Base-by-base conservation (phyloP, 2,329 filamentous ascomycete genomes). In the Daldinia sp. region DNA sequence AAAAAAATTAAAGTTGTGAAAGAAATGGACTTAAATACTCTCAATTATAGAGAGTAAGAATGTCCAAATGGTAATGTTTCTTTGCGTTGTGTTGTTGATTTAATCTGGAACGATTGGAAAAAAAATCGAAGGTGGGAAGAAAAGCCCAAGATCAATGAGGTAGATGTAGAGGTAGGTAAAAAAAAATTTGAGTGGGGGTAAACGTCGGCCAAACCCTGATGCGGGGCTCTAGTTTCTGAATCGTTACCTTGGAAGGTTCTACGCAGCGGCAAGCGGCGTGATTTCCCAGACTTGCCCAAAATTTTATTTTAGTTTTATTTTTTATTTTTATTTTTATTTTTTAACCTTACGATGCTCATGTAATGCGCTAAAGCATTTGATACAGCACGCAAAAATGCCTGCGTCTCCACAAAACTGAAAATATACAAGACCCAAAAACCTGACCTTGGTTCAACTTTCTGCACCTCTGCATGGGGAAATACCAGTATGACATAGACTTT, bases 131-230 rank as follows among this genome's bases (percentile, higher is more conserved):
- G 63, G 65, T 66, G 64, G 58, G 68, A 70, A 53, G 63, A 70
- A 71, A 64, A 64, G 64, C 61, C 67, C 63, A 59, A 66, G 69
- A 54, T 49, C 39, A 51, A 47, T 53, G 57, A 51, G 23, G 45
- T 65, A 21, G 60, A 63, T 29, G 47, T 61, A 48, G 62, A 64
- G 29, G 51, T 68, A 64, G 54, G n/a, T 39, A 65, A 74, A 35
- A 74, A 73, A 74, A 74, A 73, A 71, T 73, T 72, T 71, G 68
- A 72, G 70, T 70, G 71, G 71, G 71, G 70, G 60, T 67, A 72
- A 72, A 70, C 68, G 61, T 67, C 71, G 71, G 72, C 66, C 56
- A 69, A 73, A 73, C 68, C 63, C 67, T 68, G 57, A 59, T 62
- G 61, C 51, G 53, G 53, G 66, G 65, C 66, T 48, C 30, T 50